These are phyloP conservation scores for Hygrocybe punicea DNA, from an alignment of 768 basidiomycete species.

Conservation along the genomic window DNA sequence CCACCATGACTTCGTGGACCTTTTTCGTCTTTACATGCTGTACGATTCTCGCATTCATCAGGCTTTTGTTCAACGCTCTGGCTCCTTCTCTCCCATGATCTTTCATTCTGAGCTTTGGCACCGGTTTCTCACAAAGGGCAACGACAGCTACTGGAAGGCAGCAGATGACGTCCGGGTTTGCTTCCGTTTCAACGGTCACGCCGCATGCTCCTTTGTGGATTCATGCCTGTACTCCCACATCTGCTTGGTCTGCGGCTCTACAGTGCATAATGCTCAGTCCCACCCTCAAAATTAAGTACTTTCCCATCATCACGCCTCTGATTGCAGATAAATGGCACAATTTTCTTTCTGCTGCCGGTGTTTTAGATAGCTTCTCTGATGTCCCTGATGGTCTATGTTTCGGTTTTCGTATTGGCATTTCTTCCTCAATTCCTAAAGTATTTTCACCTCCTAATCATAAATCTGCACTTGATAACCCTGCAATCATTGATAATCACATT, in stretches of 20 bases:
- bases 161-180: background rate
- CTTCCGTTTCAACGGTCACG: background rate
- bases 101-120: background rate
- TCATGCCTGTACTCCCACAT: constrained; percentile 4
- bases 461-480: constrained; percentile 23
- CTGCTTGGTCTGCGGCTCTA: constrained; percentile 15
- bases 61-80: background rate
- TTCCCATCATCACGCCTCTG: constrained; percentile 19
- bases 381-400: constrained; percentile 15
- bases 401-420: constrained; percentile 13
- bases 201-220: background rate
- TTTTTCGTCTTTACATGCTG: background rate
- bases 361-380: constrained; percentile 12
- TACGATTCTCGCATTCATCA: background rate
- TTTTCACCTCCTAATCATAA: constrained; percentile 3
- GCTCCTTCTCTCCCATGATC: background rate
- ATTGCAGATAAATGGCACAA: constrained; percentile 12
- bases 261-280: constrained; percentile 8
- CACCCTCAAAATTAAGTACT: background rate
- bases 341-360: background rate
- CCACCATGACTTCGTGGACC: background rate
- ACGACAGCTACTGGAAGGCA: background rate
- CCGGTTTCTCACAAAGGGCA: background rate
- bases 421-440: background rate
- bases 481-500: background rate